These are phyloP conservation scores for Aspergillus melleus DNA, from an alignment of 2,329 filamentous ascomycete genomes.

Conservation along the genomic window DNA sequence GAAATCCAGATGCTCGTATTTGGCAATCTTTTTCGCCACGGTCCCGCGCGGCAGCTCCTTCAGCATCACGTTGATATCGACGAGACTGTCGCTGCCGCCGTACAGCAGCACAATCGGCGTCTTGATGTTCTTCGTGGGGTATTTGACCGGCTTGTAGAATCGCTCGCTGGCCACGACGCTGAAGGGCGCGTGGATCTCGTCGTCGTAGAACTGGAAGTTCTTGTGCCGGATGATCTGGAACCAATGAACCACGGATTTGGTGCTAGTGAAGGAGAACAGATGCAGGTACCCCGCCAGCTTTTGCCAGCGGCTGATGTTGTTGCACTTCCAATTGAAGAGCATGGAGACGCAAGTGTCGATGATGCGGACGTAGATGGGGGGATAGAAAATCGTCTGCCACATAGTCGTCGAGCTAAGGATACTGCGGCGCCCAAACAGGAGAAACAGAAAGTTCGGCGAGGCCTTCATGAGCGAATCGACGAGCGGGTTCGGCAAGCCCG, in stretches of 20 bases:
- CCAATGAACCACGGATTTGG: slow-evolving; percentile 97
- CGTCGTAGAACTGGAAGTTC: slow-evolving; percentile 97
- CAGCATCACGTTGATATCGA: slow-evolving; percentile 92
- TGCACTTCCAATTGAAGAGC: slow-evolving; percentile 84
- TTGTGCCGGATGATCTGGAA: slow-evolving; percentile 98
- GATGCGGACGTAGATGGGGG: slow-evolving; percentile 83
- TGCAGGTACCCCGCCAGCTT: slow-evolving; percentile 96
- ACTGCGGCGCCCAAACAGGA: slow-evolving; percentile 87
- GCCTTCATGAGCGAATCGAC: slow-evolving; percentile 93
- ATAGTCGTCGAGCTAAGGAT: slow-evolving; percentile 92
- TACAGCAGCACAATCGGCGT: slow-evolving; percentile 93
- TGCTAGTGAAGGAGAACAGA: slow-evolving; percentile 93
- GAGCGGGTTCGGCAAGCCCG: slow-evolving; percentile 82
- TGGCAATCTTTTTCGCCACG: slow-evolving; percentile 78
- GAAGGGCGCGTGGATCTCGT: slow-evolving; percentile 79
- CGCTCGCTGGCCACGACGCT: slow-evolving; percentile 70
- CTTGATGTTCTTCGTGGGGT: slow-evolving; percentile 94
- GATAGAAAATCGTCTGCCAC: slow-evolving; percentile 96
- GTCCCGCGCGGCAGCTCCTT: slow-evolving; percentile 83
- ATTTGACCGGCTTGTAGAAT: slow-evolving; percentile 95
- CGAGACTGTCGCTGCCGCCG: slow-evolving; percentile 87
- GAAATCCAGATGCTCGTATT: slow-evolving; percentile 97
- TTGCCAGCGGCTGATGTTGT: slow-evolving; percentile 81
- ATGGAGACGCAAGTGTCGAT: slow-evolving; percentile 81
- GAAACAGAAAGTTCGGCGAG: slow-evolving; percentile 86